Percentiles rank a stretch among this genome's conserved stretches.
Conservation (phyloP, 148 eudicot species). For the Spergularia bocconei region DNA sequence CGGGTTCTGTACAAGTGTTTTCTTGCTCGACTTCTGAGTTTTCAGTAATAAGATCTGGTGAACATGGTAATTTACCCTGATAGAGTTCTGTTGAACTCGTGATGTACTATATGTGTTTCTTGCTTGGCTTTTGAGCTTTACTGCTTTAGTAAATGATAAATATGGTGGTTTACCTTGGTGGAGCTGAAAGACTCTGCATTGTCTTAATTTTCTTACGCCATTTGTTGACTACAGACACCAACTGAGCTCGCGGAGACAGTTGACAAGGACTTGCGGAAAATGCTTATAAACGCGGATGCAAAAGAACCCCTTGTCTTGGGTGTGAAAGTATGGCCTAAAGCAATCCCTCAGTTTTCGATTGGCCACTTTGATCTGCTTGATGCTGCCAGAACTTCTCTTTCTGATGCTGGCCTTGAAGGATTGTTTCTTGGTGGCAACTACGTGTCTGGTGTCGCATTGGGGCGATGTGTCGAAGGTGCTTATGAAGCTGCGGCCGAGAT, state of each 20-base stretch:
- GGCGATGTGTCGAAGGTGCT: constrained; percentile 80
- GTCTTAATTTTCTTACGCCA: background rate
- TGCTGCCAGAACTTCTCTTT: constrained; percentile 56
- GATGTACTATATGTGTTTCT: too few species aligned
- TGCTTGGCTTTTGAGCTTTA: too few species aligned
- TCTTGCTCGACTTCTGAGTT: too few species aligned
- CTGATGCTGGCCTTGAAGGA: constrained; percentile 43
- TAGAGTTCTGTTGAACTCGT: too few species aligned
- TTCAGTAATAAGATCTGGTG: too few species aligned
- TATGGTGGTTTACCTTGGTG: background rate
- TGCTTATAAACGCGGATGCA: constrained; percentile 64
- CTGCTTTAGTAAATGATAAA: too few species aligned
- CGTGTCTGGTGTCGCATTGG: constrained; percentile 84
- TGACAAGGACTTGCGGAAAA: constrained; percentile 75
- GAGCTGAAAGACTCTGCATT: background rate
- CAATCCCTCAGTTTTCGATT: constrained; percentile 73
- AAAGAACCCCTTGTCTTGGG: constrained; percentile 58
- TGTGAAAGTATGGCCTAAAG: constrained; percentile 75
- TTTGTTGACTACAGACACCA: constrained; percentile 41
- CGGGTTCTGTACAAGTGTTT: too few species aligned
- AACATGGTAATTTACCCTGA: too few species aligned
- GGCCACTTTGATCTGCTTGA: constrained; percentile 73
- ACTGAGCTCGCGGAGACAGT: constrained; percentile 68
- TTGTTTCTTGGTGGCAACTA: constrained; percentile 82
- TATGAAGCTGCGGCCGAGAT: constrained; percentile 66